Base-by-base conservation (phyloP, 352 stramenopile species). In the Phytophthora pini region DNA sequence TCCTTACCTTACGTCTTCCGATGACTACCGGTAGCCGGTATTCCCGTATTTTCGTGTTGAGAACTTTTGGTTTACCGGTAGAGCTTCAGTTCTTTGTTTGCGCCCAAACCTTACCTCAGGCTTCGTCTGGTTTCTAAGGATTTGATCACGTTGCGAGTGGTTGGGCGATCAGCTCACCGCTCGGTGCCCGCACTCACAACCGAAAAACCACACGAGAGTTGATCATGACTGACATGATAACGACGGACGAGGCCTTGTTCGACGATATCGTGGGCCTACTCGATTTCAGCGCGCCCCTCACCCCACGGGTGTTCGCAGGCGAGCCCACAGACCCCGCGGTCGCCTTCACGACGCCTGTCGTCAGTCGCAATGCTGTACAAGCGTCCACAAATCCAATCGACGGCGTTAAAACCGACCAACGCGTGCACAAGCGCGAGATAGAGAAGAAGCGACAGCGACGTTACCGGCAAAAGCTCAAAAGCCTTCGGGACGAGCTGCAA, bases 381-480 rank as follows among this genome's bases (percentile, higher is more conserved):
- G 24, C 22, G 11, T n/a, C 26, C 7, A 0, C 32, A 15, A 49
- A 11, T 5, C 36, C 46, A 6, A 26, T n/a, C 20, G 56, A 50
- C 1, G 20, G 13, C 38, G 38, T 2, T 4, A 22, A 53, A 7
- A 10, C 17, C 27, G 27, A 52, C 13, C 34, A 22, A 12, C 38
- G 13, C 3, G 6, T 20, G 0, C 29, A 26, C 22, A 58, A 46
- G 38, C 45, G 51, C 15, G 56, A 72, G 15, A 47, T 40, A 43
- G 65, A 65, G 46, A 64, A 61, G 7, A 66, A 17, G 0, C 62
- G 63, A 39, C 63, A 70, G 20, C 40, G 52, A 22, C 27, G 44
- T 11, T 72, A 76, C 45, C 68, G 63, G 7, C n/a, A 66, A 10
- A 56, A 49, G 32, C 43, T 67, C 10, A 58, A 53, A 53, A 48